These are phyloP conservation scores for Neonectria neomacrospora DNA, from an alignment of 2,329 filamentous ascomycete genomes.

Conservation along the genomic window DNA sequence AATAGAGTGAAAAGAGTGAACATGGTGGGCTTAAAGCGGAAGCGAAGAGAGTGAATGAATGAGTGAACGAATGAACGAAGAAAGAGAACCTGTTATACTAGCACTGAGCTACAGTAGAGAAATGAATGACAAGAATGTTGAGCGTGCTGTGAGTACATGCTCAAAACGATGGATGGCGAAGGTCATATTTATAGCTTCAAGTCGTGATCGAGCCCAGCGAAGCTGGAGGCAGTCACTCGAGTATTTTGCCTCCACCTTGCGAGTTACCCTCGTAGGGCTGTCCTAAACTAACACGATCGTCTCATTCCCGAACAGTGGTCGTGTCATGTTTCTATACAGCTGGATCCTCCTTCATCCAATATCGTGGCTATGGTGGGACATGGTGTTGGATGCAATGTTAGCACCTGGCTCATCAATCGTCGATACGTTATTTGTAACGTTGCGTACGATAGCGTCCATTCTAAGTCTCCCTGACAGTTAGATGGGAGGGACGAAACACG, in stretches of 20 bases:
- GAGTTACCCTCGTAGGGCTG: constrained; percentile 4
- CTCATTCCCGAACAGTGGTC: constrained; percentile 14
- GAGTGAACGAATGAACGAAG: background rate
- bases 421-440: constrained; percentile 1
- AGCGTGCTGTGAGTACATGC: constrained; percentile 7
- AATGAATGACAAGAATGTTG: constrained; percentile 24
- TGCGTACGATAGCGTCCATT: background rate
- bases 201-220: background rate
- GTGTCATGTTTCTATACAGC: constrained; percentile 24
- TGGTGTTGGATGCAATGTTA: background rate
- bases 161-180: background rate
- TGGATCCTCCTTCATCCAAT: constrained; percentile 1
- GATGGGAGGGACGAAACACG: constrained; percentile 3
- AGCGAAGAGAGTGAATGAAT: constrained; percentile 4
- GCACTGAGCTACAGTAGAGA: constrained; percentile 32
- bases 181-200: constrained; percentile 13
- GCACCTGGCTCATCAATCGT: background rate
- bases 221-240: background rate
- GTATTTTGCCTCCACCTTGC: constrained; percentile 9
- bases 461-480: background rate
- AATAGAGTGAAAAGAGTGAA: constrained; percentile 39
- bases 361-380: constrained; percentile 2
- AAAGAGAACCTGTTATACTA: constrained; percentile 20
- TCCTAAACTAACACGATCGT: constrained; percentile 11
- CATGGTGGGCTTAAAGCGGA: constrained; percentile 36